Conservation (phyloP, 2,329 filamentous ascomycete species). For the Xylaria sp. region DNA sequence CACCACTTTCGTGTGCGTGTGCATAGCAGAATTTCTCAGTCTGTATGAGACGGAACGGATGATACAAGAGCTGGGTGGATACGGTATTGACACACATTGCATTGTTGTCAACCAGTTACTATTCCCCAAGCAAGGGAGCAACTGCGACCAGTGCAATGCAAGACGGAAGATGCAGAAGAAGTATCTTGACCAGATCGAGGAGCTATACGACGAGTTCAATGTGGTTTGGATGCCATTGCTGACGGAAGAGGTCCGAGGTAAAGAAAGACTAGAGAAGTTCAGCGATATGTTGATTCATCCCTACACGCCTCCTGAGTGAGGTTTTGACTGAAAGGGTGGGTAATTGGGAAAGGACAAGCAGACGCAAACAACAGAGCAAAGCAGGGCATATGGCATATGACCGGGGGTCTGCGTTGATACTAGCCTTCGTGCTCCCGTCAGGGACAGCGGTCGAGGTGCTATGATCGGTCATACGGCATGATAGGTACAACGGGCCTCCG, state of each 20-base stretch:
- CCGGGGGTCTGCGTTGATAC: not conserved
- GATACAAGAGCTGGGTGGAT: constrained; percentile 96
- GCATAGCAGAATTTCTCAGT: constrained; percentile 96
- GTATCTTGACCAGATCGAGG: constrained; percentile 98
- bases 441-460: not conserved
- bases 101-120: constrained; percentile 99
- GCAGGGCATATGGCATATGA: not conserved
- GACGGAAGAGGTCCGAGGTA: constrained; percentile 94
- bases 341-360: not conserved
- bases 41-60: constrained; percentile 99
- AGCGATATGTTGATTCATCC: constrained; percentile 85
- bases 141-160: constrained; percentile 95
- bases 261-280: constrained; percentile 92
- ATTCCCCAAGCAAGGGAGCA: constrained; percentile 85
- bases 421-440: not conserved
- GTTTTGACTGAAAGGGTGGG: not conserved
- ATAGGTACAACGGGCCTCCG: not conserved
- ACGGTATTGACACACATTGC: constrained; percentile 94
- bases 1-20: constrained; percentile 98
- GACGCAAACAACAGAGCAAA: not conserved
- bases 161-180: constrained; percentile 99
- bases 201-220: constrained; percentile 98
- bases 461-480: not conserved
- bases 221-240: constrained; percentile 98
- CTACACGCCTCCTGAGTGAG: constrained; percentile 71